Conservation (phyloP, 805 yeast species). For the Pichia occidentalis region DNA sequence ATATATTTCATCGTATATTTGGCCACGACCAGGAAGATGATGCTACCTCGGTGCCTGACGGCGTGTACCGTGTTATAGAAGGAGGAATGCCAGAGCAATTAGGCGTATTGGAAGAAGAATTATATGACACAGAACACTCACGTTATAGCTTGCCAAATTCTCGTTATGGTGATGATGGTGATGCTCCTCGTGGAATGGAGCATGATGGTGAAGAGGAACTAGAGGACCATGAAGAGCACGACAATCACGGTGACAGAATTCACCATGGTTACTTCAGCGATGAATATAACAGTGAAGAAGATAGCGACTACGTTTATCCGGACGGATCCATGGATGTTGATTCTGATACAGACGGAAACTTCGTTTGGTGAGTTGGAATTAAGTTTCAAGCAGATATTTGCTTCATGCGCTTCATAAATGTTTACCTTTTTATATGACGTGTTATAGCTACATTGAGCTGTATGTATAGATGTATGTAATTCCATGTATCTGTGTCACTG, state of each 20-base stretch:
- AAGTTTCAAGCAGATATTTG: too few species aligned
- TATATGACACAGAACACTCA: not conserved
- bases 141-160: too few species aligned
- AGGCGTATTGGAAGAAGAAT: not conserved
- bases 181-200: not conserved
- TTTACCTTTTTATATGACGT: too few species aligned
- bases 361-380: too few species aligned
- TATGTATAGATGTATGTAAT: too few species aligned
- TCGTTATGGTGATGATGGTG: slow-evolving; percentile 1
- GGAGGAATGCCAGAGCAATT: not conserved
- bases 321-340: not conserved
- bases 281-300: too few species aligned
- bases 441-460: too few species aligned
- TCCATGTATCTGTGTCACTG: too few species aligned
- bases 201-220: not conserved
- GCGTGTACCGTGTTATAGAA: too few species aligned
- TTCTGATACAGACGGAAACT: not conserved
- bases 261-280: too few species aligned
- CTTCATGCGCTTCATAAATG: too few species aligned
- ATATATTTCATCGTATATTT: too few species aligned
- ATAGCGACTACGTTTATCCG: not conserved
- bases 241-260: not conserved
- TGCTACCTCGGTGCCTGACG: slow-evolving; percentile 3
- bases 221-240: slow-evolving; percentile 1
- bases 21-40: slow-evolving; percentile 10